Percentiles rank a stretch among this genome's conserved stretches.
phyloP scores from a whole-genome alignment of 495 filamentous ascomycete species.

The Penicillium daleae region DNA sequence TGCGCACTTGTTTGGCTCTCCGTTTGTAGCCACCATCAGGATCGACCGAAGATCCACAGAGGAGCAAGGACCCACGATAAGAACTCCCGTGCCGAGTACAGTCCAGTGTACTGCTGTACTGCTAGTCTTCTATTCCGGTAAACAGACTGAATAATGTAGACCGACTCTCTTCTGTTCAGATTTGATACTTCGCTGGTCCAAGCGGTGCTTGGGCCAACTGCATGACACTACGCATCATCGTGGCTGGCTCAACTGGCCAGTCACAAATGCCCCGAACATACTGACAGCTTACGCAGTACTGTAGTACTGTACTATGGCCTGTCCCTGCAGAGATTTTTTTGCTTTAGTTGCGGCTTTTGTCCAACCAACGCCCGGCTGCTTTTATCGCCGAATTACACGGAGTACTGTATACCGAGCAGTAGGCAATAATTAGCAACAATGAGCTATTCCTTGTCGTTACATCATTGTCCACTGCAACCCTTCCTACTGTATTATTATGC shows the following conservation, averaged over 20 bases:
- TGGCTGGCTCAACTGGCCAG: background rate
- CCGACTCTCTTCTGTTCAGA: too few species aligned
- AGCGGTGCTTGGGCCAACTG: background rate
- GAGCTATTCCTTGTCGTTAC: background rate
- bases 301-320: too few species aligned
- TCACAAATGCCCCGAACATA: background rate
- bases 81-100: too few species aligned
- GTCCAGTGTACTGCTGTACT: too few species aligned
- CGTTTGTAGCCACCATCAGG: background rate
- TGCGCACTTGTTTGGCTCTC: background rate
- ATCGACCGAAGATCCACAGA: background rate
- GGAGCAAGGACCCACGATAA: background rate
- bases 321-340: conserved; percentile 1
- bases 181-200: background rate
- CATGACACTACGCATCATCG: background rate
- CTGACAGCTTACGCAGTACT: too few species aligned
- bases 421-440: too few species aligned
- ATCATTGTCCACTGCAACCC: background rate
- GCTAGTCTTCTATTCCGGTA: background rate
- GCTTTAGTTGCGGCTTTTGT: background rate
- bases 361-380: background rate
- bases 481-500: background rate
- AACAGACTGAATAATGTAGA: too few species aligned
- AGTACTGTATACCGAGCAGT: conserved; percentile 4
- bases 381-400: background rate